phyloP scores from a whole-genome alignment of 768 basidiomycete genomes.

The Chiua virens region DNA sequence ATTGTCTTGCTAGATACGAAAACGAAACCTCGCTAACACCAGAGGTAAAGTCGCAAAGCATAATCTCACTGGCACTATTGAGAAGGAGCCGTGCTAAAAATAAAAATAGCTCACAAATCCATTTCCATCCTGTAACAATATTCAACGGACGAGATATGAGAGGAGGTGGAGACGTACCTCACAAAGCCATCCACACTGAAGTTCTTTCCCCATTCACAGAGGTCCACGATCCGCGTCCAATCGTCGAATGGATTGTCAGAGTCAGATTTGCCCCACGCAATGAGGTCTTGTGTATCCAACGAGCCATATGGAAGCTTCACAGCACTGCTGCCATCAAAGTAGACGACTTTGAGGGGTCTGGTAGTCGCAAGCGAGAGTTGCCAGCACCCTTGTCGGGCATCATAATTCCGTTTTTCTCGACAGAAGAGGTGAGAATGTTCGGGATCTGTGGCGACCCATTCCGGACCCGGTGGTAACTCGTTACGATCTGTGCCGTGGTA shows the following conservation, averaged over 20 bases:
- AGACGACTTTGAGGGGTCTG: constrained; percentile 43
- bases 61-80: constrained; percentile 25
- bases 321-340: constrained; percentile 54
- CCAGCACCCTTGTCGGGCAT: constrained; percentile 12
- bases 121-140: constrained; percentile 14
- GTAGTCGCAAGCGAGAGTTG: constrained; percentile 17
- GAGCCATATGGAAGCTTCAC: constrained; percentile 37
- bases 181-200: constrained; percentile 44
- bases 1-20: constrained; percentile 6
- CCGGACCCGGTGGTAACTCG: constrained; percentile 26
- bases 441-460: constrained; percentile 37
- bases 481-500: constrained; percentile 29
- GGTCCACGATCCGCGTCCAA: constrained; percentile 1
- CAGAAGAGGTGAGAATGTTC: constrained; percentile 43
- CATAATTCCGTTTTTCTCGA: background rate
- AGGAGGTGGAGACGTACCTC: constrained; percentile 24
- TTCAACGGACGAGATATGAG: background rate
- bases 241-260: background rate
- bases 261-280: constrained; percentile 30
- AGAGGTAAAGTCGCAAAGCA: constrained; percentile 30
- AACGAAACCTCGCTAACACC: constrained; percentile 24
- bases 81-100: background rate
- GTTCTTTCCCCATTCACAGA: constrained; percentile 46
- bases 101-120: constrained; percentile 24
- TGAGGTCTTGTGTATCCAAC: constrained; percentile 48